These are phyloP conservation scores for Podospora pseudoanserina DNA, from an alignment of 495 filamentous ascomycete genomes.

Conservation along the genomic window DNA sequence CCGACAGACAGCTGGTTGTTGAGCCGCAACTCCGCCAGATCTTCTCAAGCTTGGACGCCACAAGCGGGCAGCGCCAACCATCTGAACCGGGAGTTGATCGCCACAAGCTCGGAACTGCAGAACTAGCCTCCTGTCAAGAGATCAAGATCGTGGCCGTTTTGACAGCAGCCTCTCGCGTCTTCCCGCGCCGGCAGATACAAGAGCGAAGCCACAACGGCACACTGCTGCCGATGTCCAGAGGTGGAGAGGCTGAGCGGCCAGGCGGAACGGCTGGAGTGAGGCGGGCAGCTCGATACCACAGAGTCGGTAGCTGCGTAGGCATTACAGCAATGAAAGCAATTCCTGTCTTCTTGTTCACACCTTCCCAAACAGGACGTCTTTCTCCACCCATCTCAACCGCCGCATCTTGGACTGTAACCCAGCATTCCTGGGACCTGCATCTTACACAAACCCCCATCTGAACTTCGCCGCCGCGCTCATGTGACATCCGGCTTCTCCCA, in stretches of 20 bases:
- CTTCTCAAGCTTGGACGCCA: not conserved
- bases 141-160: slow-evolving; percentile 13
- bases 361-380: slow-evolving; percentile 23
- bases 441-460: not conserved
- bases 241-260: not conserved
- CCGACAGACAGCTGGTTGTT: not conserved
- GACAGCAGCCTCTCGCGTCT: slow-evolving; percentile 4
- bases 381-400: slow-evolving; percentile 10
- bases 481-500: not conserved
- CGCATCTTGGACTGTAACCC: not conserved
- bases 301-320: not conserved
- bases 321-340: slow-evolving; percentile 15
- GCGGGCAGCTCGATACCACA: not conserved
- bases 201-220: not conserved
- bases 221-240: not conserved
- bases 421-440: not conserved
- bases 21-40: not conserved
- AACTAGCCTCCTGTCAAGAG: not conserved
- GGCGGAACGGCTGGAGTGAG: slow-evolving; percentile 5
- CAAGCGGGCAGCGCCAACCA: not conserved
- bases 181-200: not conserved
- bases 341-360: slow-evolving; percentile 12
- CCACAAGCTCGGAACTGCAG: not conserved
- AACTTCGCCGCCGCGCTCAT: not conserved
- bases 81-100: not conserved